Evolutionary conservation across 257 asterid species (phyloP).

Genomic region (Solanum clarkiae): DNA sequence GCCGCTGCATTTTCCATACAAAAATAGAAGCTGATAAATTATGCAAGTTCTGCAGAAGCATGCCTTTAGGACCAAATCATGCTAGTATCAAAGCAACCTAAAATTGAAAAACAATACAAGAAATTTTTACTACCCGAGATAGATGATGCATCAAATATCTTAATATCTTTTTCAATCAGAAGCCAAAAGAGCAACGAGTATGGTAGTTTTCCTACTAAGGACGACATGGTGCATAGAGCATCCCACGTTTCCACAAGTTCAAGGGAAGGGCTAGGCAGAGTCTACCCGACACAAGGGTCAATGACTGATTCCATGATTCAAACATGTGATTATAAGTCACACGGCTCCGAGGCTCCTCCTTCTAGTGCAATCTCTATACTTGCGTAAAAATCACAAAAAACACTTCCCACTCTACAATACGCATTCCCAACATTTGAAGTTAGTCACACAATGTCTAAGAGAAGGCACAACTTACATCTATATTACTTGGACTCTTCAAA

Average conservation of each 20-base stretch:
- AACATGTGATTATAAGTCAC: not conserved
- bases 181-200: not conserved
- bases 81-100: not conserved
- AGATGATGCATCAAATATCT: not conserved
- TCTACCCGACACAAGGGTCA: not conserved
- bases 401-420: not conserved
- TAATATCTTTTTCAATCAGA: not conserved
- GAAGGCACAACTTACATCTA: not conserved
- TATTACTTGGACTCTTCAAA: not conserved
- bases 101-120: not conserved
- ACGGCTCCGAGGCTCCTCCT: not conserved
- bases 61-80: not conserved
- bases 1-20: constrained; percentile 41
- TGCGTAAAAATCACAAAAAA: not conserved
- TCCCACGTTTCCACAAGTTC: not conserved
- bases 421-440: not conserved
- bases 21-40: not conserved
- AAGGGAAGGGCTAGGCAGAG: not conserved
- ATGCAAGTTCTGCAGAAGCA: not conserved
- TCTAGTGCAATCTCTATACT: not conserved
- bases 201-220: too few species aligned
- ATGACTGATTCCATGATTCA: not conserved
- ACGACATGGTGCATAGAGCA: not conserved
- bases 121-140: not conserved
- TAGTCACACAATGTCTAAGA: not conserved